Evolutionary conservation across 345 rosid species (phyloP).

Genomic region (Iberis pinnata): DNA sequence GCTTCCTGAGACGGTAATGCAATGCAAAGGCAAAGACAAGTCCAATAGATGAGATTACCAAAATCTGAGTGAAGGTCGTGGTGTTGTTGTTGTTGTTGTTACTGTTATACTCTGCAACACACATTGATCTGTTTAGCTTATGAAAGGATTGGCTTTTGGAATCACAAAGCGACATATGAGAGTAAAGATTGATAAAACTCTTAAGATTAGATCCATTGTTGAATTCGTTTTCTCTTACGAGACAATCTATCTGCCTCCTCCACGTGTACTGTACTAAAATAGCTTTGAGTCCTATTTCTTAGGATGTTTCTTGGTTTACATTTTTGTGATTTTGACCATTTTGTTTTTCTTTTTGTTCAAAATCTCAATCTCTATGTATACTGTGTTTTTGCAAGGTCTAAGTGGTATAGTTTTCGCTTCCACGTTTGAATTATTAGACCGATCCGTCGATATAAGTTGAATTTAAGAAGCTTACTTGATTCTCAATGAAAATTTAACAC

Average conservation of each 20-base stretch:
- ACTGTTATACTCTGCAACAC: constrained; percentile 25
- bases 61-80: constrained; percentile 43
- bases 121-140: constrained; percentile 24
- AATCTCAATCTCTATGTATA: constrained; percentile 3
- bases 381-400: constrained; percentile 1
- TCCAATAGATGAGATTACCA: constrained; percentile 56
- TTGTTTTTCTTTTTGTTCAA: constrained; percentile 5
- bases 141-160: constrained; percentile 4
- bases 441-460: neutral
- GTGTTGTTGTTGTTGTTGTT: constrained; percentile 3
- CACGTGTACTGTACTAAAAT: constrained; percentile 26
- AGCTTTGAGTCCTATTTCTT: constrained; percentile 22
- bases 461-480: neutral
- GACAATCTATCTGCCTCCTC: constrained; percentile 28
- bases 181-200: constrained; percentile 10
- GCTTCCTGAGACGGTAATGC: constrained; percentile 39
- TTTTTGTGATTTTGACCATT: constrained; percentile 22
- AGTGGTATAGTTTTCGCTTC: too few species aligned
- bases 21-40: constrained; percentile 57
- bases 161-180: constrained; percentile 19
- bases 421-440: too few species aligned
- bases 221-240: constrained; percentile 27
- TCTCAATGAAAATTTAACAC: neutral
- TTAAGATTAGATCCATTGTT: constrained; percentile 10
- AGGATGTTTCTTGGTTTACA: constrained; percentile 14